Conservation (phyloP, 345 rosid genomes). For the Trapa bicornis region DNA sequence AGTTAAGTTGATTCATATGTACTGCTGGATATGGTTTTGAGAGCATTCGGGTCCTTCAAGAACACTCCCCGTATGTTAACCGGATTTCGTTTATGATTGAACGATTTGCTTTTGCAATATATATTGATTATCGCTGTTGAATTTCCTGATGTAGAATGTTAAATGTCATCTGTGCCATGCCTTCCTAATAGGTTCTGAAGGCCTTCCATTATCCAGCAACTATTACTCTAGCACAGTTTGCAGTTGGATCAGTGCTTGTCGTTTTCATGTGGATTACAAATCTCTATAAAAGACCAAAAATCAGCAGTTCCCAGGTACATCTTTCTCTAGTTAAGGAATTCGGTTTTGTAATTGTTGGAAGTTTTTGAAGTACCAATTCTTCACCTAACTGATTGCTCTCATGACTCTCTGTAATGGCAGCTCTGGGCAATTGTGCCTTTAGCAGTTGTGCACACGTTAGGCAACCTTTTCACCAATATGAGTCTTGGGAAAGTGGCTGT, state of each 20-base stretch:
- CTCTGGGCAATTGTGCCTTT: conserved; percentile 75
- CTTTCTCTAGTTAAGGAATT: neutral
- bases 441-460: conserved; percentile 76
- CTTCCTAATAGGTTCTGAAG: conserved; percentile 66
- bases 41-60: no score
- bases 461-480: conserved; percentile 93
- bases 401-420: conserved; percentile 23
- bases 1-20: neutral
- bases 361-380: neutral
- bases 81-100: neutral
- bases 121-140: neutral
- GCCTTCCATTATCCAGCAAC: conserved; percentile 66
- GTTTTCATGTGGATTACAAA: conserved; percentile 69
- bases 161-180: neutral
- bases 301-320: conserved; percentile 51
- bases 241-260: conserved; percentile 70
- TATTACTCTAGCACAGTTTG: conserved; percentile 56
- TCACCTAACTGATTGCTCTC: conserved; percentile 4
- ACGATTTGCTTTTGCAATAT: neutral
- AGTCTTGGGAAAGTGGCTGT: conserved; percentile 98
- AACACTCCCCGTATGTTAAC: no score
- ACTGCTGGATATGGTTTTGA: neutral
- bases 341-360: neutral
- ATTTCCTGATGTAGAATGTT: neutral
- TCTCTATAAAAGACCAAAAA: conserved; percentile 65